These are phyloP conservation scores for Dryadomyces quercivorus DNA, from an alignment of 2,329 filamentous ascomycete genomes.

Conservation along the genomic window DNA sequence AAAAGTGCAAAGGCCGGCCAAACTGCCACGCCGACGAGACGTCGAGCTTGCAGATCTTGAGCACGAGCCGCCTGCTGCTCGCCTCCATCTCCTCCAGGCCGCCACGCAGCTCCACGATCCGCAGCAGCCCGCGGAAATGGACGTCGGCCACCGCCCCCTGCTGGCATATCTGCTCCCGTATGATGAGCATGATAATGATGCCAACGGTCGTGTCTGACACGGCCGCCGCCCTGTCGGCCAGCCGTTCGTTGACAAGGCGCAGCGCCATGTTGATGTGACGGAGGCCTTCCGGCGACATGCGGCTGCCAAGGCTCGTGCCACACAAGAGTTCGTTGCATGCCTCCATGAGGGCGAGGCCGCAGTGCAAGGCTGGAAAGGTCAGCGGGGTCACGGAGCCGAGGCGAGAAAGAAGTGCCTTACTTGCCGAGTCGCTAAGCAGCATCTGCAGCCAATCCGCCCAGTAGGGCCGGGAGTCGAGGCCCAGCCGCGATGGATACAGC, in stretches of 20 bases:
- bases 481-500: not conserved
- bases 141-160: slow-evolving; percentile 5
- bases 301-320: not conserved
- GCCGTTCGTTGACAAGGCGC: slow-evolving; percentile 11
- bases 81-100: slow-evolving; percentile 9
- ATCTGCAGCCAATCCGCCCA: not conserved
- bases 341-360: slow-evolving; percentile 13
- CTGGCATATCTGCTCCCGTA: slow-evolving; percentile 15
- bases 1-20: slow-evolving; percentile 5
- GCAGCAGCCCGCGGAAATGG: slow-evolving; percentile 23
- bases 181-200: slow-evolving; percentile 16
- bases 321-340: slow-evolving; percentile 14
- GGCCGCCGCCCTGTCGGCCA: slow-evolving; percentile 12
- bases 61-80: slow-evolving; percentile 7
- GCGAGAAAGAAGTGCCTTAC: too few species aligned
- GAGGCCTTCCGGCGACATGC: slow-evolving; percentile 5
- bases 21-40: slow-evolving; percentile 6
- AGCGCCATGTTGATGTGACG: slow-evolving; percentile 15
- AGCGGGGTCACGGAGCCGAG: too few species aligned
- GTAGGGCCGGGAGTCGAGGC: not conserved
- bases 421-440: not conserved
- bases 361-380: slow-evolving; percentile 7
- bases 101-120: slow-evolving; percentile 24
- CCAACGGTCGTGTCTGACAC: slow-evolving; percentile 15
- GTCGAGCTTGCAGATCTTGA: slow-evolving; percentile 16